Percentiles rank a stretch among this genome's conserved stretches.
These are phyloP conservation scores for Phytophthora boehmeriae DNA, from an alignment of 352 stramenopile species.

Conservation along the genomic window DNA sequence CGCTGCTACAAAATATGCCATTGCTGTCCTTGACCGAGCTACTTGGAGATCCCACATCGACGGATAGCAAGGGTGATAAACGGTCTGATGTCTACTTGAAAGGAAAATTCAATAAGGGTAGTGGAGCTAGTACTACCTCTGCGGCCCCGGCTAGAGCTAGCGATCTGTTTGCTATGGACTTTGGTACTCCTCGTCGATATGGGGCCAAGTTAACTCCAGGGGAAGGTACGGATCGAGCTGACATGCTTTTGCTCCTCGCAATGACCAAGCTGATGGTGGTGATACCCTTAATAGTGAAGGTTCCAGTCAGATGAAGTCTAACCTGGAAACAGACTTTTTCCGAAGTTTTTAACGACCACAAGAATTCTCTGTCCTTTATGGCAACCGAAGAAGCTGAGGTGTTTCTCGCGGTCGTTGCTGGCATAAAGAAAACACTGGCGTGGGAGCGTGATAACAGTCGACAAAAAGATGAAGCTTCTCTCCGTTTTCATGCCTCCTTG, in stretches of 20 bases:
- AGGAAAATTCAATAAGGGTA: constrained; percentile 33
- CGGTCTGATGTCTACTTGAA: constrained; percentile 47
- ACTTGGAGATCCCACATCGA: constrained; percentile 30
- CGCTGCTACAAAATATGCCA: constrained; percentile 50
- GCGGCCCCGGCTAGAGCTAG: constrained; percentile 59
- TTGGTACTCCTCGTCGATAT: constrained; percentile 39
- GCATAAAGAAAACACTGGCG: constrained; percentile 54
- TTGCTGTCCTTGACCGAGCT: constrained; percentile 60
- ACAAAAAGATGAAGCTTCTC: constrained; percentile 70
- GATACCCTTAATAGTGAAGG: not conserved
- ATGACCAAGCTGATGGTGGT: constrained; percentile 2
- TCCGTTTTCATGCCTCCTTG: constrained; percentile 76
- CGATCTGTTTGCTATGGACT: constrained; percentile 78
- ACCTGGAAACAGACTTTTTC: constrained; percentile 49
- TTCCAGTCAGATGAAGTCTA: constrained; percentile 21
- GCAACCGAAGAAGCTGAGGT: constrained; percentile 34
- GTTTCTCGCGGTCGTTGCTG: constrained; percentile 61
- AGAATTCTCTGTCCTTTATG: constrained; percentile 60
- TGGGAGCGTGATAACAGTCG: constrained; percentile 65
- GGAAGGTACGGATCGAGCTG: constrained; percentile 45
- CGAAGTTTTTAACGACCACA: constrained; percentile 61
- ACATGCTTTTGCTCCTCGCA: constrained; percentile 61
- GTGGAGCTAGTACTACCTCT: not conserved
- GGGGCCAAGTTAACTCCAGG: constrained; percentile 12
- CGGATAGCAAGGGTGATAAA: constrained; percentile 40